Conservation (phyloP, 345 rosid species). For the Cardamine chenopodiifolia region DNA sequence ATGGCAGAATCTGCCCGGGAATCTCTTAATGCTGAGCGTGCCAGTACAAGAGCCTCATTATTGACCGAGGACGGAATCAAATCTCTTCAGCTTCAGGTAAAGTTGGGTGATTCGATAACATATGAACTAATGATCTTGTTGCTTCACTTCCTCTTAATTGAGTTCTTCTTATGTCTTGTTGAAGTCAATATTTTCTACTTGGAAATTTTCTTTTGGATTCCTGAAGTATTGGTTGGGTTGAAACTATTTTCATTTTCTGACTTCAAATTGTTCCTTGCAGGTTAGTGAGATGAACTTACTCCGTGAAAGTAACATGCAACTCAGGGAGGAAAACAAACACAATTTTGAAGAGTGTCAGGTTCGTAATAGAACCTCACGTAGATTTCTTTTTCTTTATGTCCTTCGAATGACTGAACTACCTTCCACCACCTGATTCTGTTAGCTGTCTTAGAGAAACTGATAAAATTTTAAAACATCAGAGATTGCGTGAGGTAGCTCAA, state of each 20-base stretch:
- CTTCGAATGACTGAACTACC: neutral
- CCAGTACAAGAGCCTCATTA: constrained; percentile 70
- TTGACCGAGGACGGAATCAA: constrained; percentile 90
- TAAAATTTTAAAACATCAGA: constrained; percentile 48
- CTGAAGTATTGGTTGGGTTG: neutral
- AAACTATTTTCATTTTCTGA: constrained; percentile 20
- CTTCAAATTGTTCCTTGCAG: constrained; percentile 47
- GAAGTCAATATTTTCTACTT: constrained; percentile 15
- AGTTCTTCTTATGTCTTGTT: neutral
- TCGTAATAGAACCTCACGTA: constrained; percentile 21
- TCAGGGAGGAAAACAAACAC: constrained; percentile 95
- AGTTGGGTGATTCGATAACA: constrained; percentile 23
- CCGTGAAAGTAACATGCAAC: constrained; percentile 94
- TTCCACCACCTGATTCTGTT: constrained; percentile 19
- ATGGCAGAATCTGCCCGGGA: constrained; percentile 73
- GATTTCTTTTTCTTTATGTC: constrained; percentile 15
- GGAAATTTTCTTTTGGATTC: constrained; percentile 11
- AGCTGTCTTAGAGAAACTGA: constrained; percentile 25
- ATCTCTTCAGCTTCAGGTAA: constrained; percentile 87
- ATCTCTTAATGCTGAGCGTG: constrained; percentile 74
- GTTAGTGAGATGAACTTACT: constrained; percentile 85
- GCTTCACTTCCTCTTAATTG: constrained; percentile 22
- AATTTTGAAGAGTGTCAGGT: constrained; percentile 98
- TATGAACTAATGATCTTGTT: constrained; percentile 3
- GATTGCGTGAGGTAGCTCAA: constrained; percentile 72